These are phyloP conservation scores for Suillus spraguei DNA, from an alignment of 768 basidiomycete species.

Conservation along the genomic window DNA sequence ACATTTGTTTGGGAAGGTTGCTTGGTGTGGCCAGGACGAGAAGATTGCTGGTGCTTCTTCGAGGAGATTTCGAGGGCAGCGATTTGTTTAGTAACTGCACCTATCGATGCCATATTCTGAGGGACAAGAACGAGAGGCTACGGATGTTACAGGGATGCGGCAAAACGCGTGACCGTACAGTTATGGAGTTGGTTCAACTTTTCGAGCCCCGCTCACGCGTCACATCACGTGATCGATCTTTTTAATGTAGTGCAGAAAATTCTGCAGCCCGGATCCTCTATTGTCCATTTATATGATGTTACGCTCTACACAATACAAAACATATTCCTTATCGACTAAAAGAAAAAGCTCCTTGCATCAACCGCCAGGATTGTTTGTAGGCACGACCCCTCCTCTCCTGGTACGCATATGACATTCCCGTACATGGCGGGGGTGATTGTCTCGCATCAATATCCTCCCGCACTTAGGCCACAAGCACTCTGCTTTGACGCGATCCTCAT, in stretches of 20 bases:
- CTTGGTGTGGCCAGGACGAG: conserved; percentile 45
- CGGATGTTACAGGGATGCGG: neutral
- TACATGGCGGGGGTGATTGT: conserved; percentile 3
- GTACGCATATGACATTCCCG: conserved; percentile 1
- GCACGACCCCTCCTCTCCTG: neutral
- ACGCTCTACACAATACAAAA: neutral
- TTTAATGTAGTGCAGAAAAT: neutral
- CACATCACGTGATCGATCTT: conserved; percentile 1
- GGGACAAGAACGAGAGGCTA: neutral
- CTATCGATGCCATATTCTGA: conserved; percentile 46
- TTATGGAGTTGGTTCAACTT: conserved; percentile 14
- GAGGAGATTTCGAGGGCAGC: conserved; percentile 66
- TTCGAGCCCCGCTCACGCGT: conserved; percentile 31
- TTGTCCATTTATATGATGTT: neutral
- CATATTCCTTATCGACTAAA: too few relatives aligned
- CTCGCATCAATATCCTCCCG: conserved; percentile 3
- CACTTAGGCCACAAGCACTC: conserved; percentile 5
- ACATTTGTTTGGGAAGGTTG: conserved; percentile 62
- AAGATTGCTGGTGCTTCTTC: conserved; percentile 44
- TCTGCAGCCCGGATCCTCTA: too few relatives aligned
- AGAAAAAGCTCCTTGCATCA: neutral
- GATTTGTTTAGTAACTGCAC: conserved; percentile 64
- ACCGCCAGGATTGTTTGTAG: too few relatives aligned
- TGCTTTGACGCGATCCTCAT: neutral
- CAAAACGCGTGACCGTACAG: conserved; percentile 2